phyloP scores from a whole-genome alignment of 345 rosid species.

The Boechera retrofracta region DNA sequence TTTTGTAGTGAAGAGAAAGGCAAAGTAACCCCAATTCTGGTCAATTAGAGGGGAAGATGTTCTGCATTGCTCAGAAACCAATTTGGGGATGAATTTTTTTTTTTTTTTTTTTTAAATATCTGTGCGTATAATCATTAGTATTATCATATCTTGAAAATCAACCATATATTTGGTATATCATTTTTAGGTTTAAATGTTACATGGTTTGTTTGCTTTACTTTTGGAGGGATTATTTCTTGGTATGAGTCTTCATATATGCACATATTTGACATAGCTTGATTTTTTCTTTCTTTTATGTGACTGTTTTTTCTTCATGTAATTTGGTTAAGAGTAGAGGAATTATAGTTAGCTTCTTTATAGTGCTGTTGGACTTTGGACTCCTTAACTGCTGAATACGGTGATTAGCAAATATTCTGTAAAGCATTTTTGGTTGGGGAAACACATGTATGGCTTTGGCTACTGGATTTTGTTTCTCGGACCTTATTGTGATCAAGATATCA shows the following conservation, averaged over 20 bases:
- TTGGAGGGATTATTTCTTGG: neutral
- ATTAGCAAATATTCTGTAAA: neutral
- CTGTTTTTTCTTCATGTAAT: slow-evolving; percentile 6
- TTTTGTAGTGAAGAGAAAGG: neutral
- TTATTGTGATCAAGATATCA: too few relatives aligned
- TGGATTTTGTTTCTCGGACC: neutral
- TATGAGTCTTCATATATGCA: neutral
- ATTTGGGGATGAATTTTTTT: slow-evolving; percentile 3
- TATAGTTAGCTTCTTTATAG: neutral
- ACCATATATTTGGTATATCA: neutral
- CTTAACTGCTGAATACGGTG: neutral
- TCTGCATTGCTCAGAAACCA: neutral
- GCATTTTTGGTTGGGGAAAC: neutral
- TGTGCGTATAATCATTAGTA: neutral
- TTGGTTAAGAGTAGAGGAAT: neutral
- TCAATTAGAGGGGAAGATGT: neutral
- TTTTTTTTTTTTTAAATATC: neutral
- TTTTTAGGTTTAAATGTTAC: slow-evolving; percentile 3
- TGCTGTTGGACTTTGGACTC: neutral
- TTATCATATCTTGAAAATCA: neutral
- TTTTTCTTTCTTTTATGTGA: neutral
- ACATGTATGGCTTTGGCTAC: neutral
- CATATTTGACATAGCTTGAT: neutral
- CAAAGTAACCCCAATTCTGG: slow-evolving; percentile 20
- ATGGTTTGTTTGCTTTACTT: neutral